Percentiles rank a stretch among this genome's conserved stretches.
phyloP scores from a whole-genome alignment of 1,284 basidiomycete genomes.

The Ganoderma sinense region DNA sequence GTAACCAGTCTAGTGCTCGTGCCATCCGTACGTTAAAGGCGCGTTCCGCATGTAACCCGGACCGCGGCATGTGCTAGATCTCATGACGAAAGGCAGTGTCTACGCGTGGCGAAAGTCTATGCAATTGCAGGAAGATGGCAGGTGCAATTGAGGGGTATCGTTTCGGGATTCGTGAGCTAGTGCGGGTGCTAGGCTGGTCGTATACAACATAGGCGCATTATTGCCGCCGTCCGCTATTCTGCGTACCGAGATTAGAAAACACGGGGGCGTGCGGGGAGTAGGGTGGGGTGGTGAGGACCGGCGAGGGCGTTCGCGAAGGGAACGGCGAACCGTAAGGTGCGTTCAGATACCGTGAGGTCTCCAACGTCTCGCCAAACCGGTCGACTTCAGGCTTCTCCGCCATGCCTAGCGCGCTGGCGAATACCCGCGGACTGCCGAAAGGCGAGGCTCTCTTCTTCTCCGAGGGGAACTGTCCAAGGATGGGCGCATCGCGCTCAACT shows the following conservation, averaged over 20 bases:
- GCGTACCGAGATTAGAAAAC: slow-evolving; percentile 17
- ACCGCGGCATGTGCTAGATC: slow-evolving; percentile 35
- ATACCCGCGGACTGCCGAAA: slow-evolving; percentile 56
- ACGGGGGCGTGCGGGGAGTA: slow-evolving; percentile 36
- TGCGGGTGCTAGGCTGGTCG: slow-evolving; percentile 39
- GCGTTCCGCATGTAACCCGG: slow-evolving; percentile 30
- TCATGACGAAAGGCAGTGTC: slow-evolving; percentile 35
- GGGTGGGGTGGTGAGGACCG: slow-evolving; percentile 45
- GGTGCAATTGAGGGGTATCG: slow-evolving; percentile 34
- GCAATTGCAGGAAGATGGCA: slow-evolving; percentile 13
- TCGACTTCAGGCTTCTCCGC: slow-evolving; percentile 40
- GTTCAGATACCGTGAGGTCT: slow-evolving; percentile 63
- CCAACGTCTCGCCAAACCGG: slow-evolving; percentile 56
- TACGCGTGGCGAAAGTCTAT: slow-evolving; percentile 33
- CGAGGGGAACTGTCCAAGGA: slow-evolving; percentile 62
- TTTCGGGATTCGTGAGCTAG: slow-evolving; percentile 39
- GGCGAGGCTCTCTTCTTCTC: slow-evolving; percentile 55
- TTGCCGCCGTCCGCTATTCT: slow-evolving; percentile 34
- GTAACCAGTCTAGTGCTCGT: slow-evolving; percentile 33
- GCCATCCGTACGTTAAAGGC: slow-evolving; percentile 23
- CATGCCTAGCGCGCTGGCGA: slow-evolving; percentile 56
- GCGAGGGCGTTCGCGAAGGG: slow-evolving; percentile 65
- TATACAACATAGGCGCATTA: slow-evolving; percentile 34
- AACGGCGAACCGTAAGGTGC: slow-evolving; percentile 75
- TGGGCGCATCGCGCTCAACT: slow-evolving; percentile 59